Percentiles rank a stretch among this genome's conserved stretches.
Evolutionary conservation across 495 filamentous ascomycete species (phyloP).

Genomic region (Cenococcum geophilum): DNA sequence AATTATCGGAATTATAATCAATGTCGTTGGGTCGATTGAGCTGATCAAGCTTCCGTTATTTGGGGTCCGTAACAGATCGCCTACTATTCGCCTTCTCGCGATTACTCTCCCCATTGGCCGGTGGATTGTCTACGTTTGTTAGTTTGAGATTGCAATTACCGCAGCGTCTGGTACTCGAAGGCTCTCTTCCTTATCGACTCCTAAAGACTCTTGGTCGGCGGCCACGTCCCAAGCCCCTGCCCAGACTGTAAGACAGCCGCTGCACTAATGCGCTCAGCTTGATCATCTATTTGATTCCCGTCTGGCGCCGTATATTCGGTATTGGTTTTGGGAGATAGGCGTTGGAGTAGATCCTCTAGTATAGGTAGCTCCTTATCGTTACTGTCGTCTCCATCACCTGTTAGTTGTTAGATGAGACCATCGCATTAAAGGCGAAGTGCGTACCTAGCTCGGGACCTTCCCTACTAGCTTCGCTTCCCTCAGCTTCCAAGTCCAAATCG

Average conservation of each 20-base stretch:
- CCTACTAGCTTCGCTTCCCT: background rate
- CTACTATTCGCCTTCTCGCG: slow-evolving; percentile 1
- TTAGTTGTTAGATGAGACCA: slow-evolving; percentile 1
- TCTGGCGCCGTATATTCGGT: too few species aligned
- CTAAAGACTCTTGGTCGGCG: slow-evolving; percentile 2
- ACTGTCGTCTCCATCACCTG: slow-evolving; percentile 3
- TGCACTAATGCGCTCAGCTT: too few species aligned
- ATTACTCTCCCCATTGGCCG: slow-evolving; percentile 4
- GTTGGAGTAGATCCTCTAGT: background rate
- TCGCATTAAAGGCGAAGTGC: slow-evolving; percentile 4
- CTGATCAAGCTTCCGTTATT: slow-evolving; percentile 1
- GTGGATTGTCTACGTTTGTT: background rate
- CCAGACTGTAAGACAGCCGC: background rate
- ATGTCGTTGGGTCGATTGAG: background rate
- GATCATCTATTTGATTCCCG: too few species aligned
- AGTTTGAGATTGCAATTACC: background rate
- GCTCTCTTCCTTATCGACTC: slow-evolving; percentile 1
- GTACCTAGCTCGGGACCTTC: slow-evolving; percentile 3
- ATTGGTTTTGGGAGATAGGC: background rate
- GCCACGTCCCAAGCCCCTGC: background rate
- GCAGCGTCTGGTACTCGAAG: background rate
- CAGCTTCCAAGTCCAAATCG: slow-evolving; percentile 1
- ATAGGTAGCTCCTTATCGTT: background rate
- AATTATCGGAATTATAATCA: slow-evolving; percentile 3
- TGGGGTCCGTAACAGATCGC: slow-evolving; percentile 2